Percentiles rank a stretch among this genome's conserved stretches.
phyloP scores from a whole-genome alignment of 768 basidiomycete species.

The Coprinellus micaceus region DNA sequence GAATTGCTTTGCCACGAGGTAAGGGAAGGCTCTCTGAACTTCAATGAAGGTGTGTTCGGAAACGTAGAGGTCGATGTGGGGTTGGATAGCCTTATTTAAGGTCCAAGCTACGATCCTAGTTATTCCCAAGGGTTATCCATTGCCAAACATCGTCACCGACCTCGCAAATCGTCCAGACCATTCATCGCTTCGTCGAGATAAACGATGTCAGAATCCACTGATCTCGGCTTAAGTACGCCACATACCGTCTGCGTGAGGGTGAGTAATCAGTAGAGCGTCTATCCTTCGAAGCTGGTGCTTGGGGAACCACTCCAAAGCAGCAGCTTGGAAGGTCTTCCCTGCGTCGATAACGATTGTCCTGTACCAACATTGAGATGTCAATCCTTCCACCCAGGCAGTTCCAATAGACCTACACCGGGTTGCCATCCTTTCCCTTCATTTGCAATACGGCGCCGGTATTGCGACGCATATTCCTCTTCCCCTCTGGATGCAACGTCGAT shows the following conservation, averaged over 20 bases:
- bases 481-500: slow-evolving; percentile 62
- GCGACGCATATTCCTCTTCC: slow-evolving; percentile 79
- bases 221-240: no score
- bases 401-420: slow-evolving; percentile 46
- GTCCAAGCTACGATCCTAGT: slow-evolving; percentile 61
- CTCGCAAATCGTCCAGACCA: slow-evolving; percentile 85
- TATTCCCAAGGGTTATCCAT: slow-evolving; percentile 5
- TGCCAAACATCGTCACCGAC: slow-evolving; percentile 31
- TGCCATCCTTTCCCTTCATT: slow-evolving; percentile 37
- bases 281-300: slow-evolving; percentile 63
- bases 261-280: slow-evolving; percentile 70
- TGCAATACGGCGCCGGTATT: slow-evolving; percentile 77
- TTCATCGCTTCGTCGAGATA: slow-evolving; percentile 59
- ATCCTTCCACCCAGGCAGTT: background rate
- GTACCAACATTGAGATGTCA: background rate
- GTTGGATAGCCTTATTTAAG: slow-evolving; percentile 56
- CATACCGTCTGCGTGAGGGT: slow-evolving; percentile 79
- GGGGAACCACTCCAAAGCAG: slow-evolving; percentile 51
- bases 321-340: slow-evolving; percentile 76
- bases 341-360: slow-evolving; percentile 82
- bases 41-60: slow-evolving; percentile 62
- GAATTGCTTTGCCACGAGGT: slow-evolving; percentile 70
- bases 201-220: background rate
- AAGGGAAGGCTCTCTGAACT: slow-evolving; percentile 73
- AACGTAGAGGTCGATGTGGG: slow-evolving; percentile 71